phyloP scores from a whole-genome alignment of 345 rosid species.

The Turnera subulata region DNA sequence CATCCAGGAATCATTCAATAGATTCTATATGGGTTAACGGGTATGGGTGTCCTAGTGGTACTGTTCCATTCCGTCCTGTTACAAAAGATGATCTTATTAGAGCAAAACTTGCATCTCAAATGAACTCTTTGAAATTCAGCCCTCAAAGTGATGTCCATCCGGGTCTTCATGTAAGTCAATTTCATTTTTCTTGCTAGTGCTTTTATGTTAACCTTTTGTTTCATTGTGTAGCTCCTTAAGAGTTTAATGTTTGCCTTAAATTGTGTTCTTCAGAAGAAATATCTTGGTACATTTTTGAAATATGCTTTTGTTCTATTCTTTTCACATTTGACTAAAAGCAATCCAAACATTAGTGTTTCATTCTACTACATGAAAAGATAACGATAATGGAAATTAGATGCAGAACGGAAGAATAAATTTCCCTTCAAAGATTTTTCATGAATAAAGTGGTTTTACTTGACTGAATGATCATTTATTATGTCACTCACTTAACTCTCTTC shows the following conservation, averaged over 20 bases:
- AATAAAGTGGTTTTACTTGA: not conserved
- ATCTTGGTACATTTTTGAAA: no score
- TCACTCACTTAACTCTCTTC: not conserved
- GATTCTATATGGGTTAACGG: slow-evolving; percentile 1
- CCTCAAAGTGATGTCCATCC: slow-evolving; percentile 12
- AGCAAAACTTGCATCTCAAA: slow-evolving; percentile 12
- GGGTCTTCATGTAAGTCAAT: slow-evolving; percentile 18
- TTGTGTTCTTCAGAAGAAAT: no score
- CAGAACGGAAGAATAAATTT: no score
- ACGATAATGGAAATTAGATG: no score
- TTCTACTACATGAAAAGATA: no score
- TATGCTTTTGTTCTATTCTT: no score
- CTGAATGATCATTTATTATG: no score
- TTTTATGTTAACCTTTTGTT: not conserved
- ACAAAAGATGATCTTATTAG: slow-evolving; percentile 30
- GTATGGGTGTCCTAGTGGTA: slow-evolving; percentile 33
- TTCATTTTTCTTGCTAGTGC: not conserved
- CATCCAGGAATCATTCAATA: not conserved
- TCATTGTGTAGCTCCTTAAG: no score
- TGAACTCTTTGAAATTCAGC: not conserved
- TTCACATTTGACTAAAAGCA: no score
- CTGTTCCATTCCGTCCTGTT: slow-evolving; percentile 32
- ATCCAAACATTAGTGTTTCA: no score
- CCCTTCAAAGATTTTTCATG: no score
- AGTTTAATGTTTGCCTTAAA: not conserved